Percentiles rank a stretch among this genome's conserved stretches.
These are phyloP conservation scores for Schizosaccharomyces cryophilus DNA, from an alignment of 805 yeast genomes.

Conservation along the genomic window DNA sequence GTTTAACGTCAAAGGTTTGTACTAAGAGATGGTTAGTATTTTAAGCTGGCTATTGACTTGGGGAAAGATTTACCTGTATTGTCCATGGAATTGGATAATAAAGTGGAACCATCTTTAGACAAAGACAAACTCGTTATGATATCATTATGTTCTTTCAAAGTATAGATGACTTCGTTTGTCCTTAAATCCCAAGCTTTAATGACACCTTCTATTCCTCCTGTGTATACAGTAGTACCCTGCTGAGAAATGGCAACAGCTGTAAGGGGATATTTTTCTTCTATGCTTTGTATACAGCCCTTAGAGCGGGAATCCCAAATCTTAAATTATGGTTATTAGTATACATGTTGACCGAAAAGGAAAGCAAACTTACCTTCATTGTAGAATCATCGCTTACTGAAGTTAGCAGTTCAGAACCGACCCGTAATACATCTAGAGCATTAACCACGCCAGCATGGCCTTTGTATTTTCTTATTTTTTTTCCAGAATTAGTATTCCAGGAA, in stretches of 20 bases:
- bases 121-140: conserved; percentile 29
- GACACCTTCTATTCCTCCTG: conserved; percentile 45
- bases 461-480: conserved; percentile 28
- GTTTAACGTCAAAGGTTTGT: conserved; percentile 30
- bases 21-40: conserved; percentile 31
- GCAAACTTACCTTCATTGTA: conserved; percentile 13
- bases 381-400: conserved; percentile 51
- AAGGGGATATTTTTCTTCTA: conserved; percentile 32
- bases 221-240: conserved; percentile 23
- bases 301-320: conserved; percentile 39
- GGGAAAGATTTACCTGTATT: not conserved
- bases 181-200: conserved; percentile 37
- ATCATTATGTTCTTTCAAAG: conserved; percentile 22
- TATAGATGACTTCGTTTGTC: conserved; percentile 19
- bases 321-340: not conserved
- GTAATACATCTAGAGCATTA: conserved; percentile 25
- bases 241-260: conserved; percentile 24
- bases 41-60: not conserved
- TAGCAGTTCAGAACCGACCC: conserved; percentile 14
- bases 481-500: conserved; percentile 37
- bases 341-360: too few relatives aligned
- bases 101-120: conserved; percentile 16
- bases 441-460: conserved; percentile 28
- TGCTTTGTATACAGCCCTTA: conserved; percentile 19
- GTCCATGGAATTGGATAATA: conserved; percentile 11